Base-by-base conservation (phyloP, 768 basidiomycete genomes). In the Hygrophorus pudorinus region DNA sequence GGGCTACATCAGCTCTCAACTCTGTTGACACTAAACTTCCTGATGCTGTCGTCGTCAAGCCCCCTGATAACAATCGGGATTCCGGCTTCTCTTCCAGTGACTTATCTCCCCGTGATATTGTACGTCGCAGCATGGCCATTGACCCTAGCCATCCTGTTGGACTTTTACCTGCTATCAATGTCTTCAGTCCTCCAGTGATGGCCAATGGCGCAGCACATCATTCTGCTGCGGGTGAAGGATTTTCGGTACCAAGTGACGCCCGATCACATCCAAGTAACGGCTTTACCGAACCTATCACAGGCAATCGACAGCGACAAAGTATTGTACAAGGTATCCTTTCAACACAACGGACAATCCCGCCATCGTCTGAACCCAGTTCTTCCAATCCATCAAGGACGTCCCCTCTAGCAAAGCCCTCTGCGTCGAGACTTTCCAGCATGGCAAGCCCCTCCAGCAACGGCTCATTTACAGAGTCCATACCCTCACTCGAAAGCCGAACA, bases 401-500 rank as follows among this genome's bases (percentile, higher is more conserved):
- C 18, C 31, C 44, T 44, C 31, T 11, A 38, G 36, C 36, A 38
- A 45, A 45, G 36, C 44, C 20, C 36, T 35, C 44, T 7, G 24
- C 3, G 24, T 24, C 24, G 24, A 24, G 7, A 7, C 24, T 7
- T 24, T 24, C 24, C 24, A 24, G 24, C 24, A 24, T 24, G 24
- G 7, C 24, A 24, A 24, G 24, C 7, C 7, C 24, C 4, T 24
- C 24, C 24, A 7, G 58, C 60, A 3, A 56, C 65, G 18, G 62
- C 14, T 62, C 65, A 4, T 53, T 53, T 41, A 66, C 66, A 20
- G 54, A 44, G 59, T 53, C 7, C 65, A 65, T 41, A 66, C 64
- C 1, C 54, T 34, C 27, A 46, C 38, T 17, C 17, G 30, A 58
- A 43, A 61, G 55, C 37, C 57, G 59, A 9, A 50, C 55, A 42